Evolutionary conservation across 1,139 yeast species (phyloP).

Genomic region (Sugiyamaella grinbergsii): DNA sequence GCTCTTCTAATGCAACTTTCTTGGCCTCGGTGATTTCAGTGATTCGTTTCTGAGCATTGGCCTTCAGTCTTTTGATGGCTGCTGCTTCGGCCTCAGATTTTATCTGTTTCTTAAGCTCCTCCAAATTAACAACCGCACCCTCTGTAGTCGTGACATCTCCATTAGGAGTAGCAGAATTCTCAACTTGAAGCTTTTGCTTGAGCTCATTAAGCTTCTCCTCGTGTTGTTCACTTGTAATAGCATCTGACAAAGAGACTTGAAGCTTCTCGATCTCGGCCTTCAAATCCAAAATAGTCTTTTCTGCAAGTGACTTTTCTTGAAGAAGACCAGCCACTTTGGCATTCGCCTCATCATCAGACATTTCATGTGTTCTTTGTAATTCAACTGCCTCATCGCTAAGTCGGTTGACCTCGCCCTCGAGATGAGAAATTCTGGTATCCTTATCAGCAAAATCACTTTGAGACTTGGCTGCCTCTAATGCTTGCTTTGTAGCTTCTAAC

Average conservation of each 20-base stretch:
- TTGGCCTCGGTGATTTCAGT: slow-evolving; percentile 3
- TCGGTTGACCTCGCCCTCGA: slow-evolving; percentile 35
- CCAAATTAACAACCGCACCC: slow-evolving; percentile 3
- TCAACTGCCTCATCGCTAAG: slow-evolving; percentile 33
- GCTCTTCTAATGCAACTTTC: slow-evolving; percentile 14
- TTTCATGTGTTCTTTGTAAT: slow-evolving; percentile 24
- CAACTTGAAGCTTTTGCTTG: slow-evolving; percentile 13
- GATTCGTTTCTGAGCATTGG: slow-evolving; percentile 16
- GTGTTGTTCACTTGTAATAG: slow-evolving; percentile 9
- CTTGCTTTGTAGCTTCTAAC: slow-evolving; percentile 29
- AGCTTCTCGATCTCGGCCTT: slow-evolving; percentile 12
- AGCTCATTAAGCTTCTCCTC: slow-evolving; percentile 16
- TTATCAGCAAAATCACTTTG: slow-evolving; percentile 31
- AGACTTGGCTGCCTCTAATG: slow-evolving; percentile 36
- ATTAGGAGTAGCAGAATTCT: background rate
- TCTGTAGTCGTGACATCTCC: slow-evolving; percentile 5
- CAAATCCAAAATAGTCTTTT: slow-evolving; percentile 12
- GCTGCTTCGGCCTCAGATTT: slow-evolving; percentile 10
- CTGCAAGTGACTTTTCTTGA: slow-evolving; percentile 16
- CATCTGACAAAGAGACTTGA: slow-evolving; percentile 1
- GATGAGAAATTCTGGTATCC: slow-evolving; percentile 33
- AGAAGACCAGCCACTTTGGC: slow-evolving; percentile 20
- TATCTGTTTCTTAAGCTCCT: slow-evolving; percentile 10
- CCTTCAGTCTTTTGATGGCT: slow-evolving; percentile 11
- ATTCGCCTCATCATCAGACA: slow-evolving; percentile 12